phyloP scores from a whole-genome alignment of 169 alveolate genomes.

The Eimeria falciformis region DNA sequence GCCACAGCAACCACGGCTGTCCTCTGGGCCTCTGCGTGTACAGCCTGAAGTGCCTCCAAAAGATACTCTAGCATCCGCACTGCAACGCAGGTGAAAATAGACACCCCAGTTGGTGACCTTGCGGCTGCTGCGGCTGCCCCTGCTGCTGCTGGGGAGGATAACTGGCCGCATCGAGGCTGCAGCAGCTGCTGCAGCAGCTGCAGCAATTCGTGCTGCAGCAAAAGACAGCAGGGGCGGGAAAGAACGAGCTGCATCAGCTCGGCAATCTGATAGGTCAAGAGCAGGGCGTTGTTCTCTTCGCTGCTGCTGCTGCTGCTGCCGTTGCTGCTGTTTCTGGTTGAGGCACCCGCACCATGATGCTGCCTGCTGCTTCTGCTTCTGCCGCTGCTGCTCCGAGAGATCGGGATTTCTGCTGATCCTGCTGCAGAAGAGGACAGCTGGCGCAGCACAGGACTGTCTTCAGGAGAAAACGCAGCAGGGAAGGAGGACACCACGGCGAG shows the following conservation, averaged over 20 bases:
- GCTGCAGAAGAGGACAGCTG: constrained; percentile 39
- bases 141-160: neutral
- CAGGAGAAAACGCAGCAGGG: constrained; percentile 34
- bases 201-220: constrained; percentile 58
- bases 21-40: constrained; percentile 50
- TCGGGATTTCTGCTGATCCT: constrained; percentile 32
- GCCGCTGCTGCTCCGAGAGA: neutral
- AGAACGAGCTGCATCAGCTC: constrained; percentile 45
- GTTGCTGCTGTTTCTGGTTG: constrained; percentile 17
- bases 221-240: constrained; percentile 23
- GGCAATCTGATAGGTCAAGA: constrained; percentile 17
- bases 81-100: constrained; percentile 71
- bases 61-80: constrained; percentile 51
- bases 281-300: constrained; percentile 29
- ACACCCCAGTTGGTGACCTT: neutral
- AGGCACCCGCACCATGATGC: neutral
- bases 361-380: constrained; percentile 5
- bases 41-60: constrained; percentile 13
- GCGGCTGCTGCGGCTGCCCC: constrained; percentile 67
- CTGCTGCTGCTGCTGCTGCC: constrained; percentile 31
- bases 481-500: neutral
- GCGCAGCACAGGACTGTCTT: constrained; percentile 3
- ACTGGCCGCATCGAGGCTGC: constrained; percentile 21
- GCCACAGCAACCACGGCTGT: constrained; percentile 27
- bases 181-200: constrained; percentile 60